Base-by-base conservation (phyloP, 2,329 filamentous ascomycete genomes). In the Ceratocystis ficicola region DNA sequence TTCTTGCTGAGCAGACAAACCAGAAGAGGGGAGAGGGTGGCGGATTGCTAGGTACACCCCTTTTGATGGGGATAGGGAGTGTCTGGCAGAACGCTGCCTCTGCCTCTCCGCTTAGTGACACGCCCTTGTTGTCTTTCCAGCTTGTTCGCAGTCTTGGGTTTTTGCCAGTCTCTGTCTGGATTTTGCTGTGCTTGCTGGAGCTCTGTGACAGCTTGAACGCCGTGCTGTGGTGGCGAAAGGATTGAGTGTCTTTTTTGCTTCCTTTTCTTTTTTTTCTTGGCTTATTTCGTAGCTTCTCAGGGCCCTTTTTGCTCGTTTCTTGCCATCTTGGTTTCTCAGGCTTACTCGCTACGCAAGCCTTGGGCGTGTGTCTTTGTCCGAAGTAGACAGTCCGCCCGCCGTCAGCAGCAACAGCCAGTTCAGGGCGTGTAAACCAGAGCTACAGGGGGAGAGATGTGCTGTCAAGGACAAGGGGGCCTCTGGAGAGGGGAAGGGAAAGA, bases 131-230 rank as follows among this genome's bases (percentile, higher is more conserved):
- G 48, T 10, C 20, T 52, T 52, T 52, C 48, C 48, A 52, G 48
- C 48, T 52, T 22, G 10, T 22, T 22, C 22, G 10, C 15, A 52
- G 22, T 25, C 20, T 25, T 28, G 15, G 25, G 3, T 12, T 20
- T 52, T 22, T 28, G 48, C 10, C 48, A 28, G 25, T 52, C 20
- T 12, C 48, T 52, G 48, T 28, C 48, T 52, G 28, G 8, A 52
- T 10, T 41, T 41, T 25, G 20, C 17, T 15, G 20, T 52, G 48
- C 48, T 20, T 20, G 48, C 48, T 52, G 48, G 25, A 52, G 22
- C 8, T 52, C 48, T 52, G 48, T 52, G 48, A 52, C 48, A 52
- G 48, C 48, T 52, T 52, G 48, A 52, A 28, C 48, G 36, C 36
- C 12, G 36, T 15, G 36, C 28, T 5, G 25, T 25, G 8, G 48